These are phyloP conservation scores for Mycena polygramma DNA, from an alignment of 768 basidiomycete species.

Conservation along the genomic window DNA sequence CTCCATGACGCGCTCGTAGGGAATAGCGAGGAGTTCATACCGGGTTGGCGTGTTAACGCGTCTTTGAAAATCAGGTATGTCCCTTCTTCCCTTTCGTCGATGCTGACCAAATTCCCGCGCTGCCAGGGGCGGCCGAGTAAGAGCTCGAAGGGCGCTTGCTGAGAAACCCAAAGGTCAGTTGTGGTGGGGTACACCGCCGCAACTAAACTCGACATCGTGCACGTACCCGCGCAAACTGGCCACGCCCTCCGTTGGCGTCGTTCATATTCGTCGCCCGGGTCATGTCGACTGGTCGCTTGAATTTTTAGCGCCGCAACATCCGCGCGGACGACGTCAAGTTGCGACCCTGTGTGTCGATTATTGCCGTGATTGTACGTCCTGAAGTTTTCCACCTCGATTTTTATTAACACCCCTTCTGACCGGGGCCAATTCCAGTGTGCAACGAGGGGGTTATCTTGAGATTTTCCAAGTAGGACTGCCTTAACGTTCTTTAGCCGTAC, in stretches of 20 bases:
- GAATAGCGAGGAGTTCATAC: too few species aligned
- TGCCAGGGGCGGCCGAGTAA: conserved; percentile 35
- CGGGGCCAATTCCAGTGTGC: conserved; percentile 6
- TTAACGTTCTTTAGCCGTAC: conserved; percentile 15
- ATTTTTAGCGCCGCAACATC: conserved; percentile 25
- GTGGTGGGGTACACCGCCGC: conserved; percentile 38
- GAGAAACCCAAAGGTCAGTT: conserved; percentile 42
- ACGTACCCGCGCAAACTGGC: conserved; percentile 39
- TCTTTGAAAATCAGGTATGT: conserved; percentile 42
- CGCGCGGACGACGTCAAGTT: conserved; percentile 8
- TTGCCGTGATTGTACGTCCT: not conserved
- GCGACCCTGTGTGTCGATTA: conserved; percentile 3
- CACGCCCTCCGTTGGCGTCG: conserved; percentile 47
- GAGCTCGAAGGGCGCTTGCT: conserved; percentile 21
- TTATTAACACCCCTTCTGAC: conserved; percentile 10
- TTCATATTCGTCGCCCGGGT: not conserved
- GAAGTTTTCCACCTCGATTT: conserved; percentile 16
- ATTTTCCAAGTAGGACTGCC: conserved; percentile 1
- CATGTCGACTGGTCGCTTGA: conserved; percentile 32
- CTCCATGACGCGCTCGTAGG: too few species aligned
- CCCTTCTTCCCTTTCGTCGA: conserved; percentile 41
- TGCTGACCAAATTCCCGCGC: conserved; percentile 39
- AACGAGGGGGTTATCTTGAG: not conserved
- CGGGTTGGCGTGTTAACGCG: too few species aligned
- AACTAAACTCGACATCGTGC: conserved; percentile 35